These are phyloP conservation scores for Ballota nigra DNA, from an alignment of 257 asterid species.

Conservation along the genomic window DNA sequence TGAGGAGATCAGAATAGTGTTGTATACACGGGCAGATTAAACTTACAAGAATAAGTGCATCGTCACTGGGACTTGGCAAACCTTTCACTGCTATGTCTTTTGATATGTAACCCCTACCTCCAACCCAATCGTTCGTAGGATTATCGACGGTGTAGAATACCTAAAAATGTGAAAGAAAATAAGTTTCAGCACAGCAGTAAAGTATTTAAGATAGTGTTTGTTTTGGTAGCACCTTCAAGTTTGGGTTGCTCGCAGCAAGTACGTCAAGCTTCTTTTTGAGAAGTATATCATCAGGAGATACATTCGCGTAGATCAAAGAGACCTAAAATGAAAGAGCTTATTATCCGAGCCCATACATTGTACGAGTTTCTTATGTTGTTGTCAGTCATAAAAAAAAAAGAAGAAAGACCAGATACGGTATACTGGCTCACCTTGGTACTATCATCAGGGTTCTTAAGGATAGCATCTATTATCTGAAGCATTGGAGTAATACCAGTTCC, in stretches of 20 bases:
- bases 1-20: not conserved
- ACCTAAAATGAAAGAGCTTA: slow-evolving; percentile 44
- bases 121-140: slow-evolving; percentile 82
- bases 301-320: slow-evolving; percentile 82
- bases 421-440: slow-evolving; percentile 60
- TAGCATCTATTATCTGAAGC: slow-evolving; percentile 94
- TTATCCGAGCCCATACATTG: slow-evolving; percentile 4
- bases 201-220: not conserved
- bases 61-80: slow-evolving; percentile 81
- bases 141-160: slow-evolving; percentile 87
- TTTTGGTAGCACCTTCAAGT: slow-evolving; percentile 63
- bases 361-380: not conserved
- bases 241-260: slow-evolving; percentile 78
- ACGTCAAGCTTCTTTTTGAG: slow-evolving; percentile 91
- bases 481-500: slow-evolving; percentile 96
- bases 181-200: not conserved
- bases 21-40: slow-evolving; percentile 22
- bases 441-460: slow-evolving; percentile 90
- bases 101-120: slow-evolving; percentile 81
- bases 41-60: slow-evolving; percentile 84
- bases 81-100: slow-evolving; percentile 87
- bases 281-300: slow-evolving; percentile 96
- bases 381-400: slow-evolving; percentile 3
- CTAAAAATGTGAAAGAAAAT: slow-evolving; percentile 27
- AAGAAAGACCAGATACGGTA: not conserved